These are phyloP conservation scores for Macrocybe sp. DNA, from an alignment of 1,284 basidiomycete genomes.

Conservation along the genomic window DNA sequence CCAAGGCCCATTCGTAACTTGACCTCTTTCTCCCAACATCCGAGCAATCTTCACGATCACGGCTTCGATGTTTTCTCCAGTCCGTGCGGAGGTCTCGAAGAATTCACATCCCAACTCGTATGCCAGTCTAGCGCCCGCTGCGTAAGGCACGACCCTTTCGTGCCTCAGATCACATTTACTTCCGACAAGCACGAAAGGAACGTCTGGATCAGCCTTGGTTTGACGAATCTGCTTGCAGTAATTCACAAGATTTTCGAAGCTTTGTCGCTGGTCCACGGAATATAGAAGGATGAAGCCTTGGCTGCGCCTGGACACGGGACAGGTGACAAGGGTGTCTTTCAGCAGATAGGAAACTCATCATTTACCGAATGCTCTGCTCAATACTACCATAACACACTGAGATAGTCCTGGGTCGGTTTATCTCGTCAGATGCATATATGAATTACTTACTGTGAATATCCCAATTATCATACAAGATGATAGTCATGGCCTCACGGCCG, in stretches of 20 bases:
- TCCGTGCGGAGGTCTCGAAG: slow-evolving; percentile 21
- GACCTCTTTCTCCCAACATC: not conserved
- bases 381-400: not conserved
- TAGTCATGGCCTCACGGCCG: too few species aligned
- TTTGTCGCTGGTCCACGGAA: slow-evolving; percentile 19
- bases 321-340: not conserved
- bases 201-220: slow-evolving; percentile 11
- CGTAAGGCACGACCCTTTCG: slow-evolving; percentile 3
- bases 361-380: slow-evolving; percentile 18
- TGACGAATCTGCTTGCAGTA: slow-evolving; percentile 20
- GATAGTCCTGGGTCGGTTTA: slow-evolving; percentile 6
- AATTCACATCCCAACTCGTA: slow-evolving; percentile 8
- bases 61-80: slow-evolving; percentile 17
- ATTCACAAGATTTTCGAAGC: slow-evolving; percentile 22
- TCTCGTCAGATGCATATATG: not conserved
- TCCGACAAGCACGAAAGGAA: slow-evolving; percentile 20
- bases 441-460: slow-evolving; percentile 13
- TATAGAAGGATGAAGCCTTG: slow-evolving; percentile 26
- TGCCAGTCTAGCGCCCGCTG: slow-evolving; percentile 9
- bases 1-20: not conserved
- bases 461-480: slow-evolving; percentile 1
- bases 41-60: slow-evolving; percentile 7
- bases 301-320: slow-evolving; percentile 11
- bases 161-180: slow-evolving; percentile 14
- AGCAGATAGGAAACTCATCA: not conserved